Base-by-base conservation (phyloP, 768 basidiomycete species). In the Leucogyrophana mollusca region DNA sequence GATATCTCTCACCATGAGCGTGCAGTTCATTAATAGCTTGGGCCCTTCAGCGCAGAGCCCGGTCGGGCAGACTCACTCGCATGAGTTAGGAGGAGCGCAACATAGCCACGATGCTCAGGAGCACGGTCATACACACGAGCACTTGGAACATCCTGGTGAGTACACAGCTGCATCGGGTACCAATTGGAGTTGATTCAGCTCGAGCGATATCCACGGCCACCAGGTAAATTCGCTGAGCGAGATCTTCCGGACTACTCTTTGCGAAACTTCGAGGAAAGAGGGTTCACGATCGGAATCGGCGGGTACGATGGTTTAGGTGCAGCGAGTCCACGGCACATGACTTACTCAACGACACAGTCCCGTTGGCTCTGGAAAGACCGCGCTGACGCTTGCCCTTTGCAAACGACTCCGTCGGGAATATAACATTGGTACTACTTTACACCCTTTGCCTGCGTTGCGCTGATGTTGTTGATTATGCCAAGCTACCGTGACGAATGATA, bases 401-500 rank as follows among this genome's bases (percentile, higher is more conserved):
- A 78, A 84, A 61, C 77, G 73, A 36, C 71, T 98, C 39, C 78
- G 95, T 48, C 78, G 78, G 24, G 80, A 86, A 50, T 90, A 89
- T 64, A 99, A 99, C 63, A 91, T 99, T 39, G 95, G 94, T 92
- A 32, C 36, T 46, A 38, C 35, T 49, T 36, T 33, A 30, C 6
- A 8, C 32, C 36, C 33, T 40, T 32, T 35, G 42, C 30, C 25
- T 45, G 38, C 30, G 27, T 24, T 34, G 38, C 16, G 21, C 38
- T 14, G n/a, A n/a, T 37, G 38, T 47, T 27, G 50, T 44, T 17
- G 45, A 52, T 18, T 18, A 34, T 16, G 35, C 13, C 36, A 22
- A 93, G 94, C 91, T 25, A 93, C 92, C 2, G 92, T 95, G 11
- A 99, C 95, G n/a, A 99, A 99, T 68, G 95, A 99, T 67, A 99